Percentiles rank a stretch among this genome's conserved stretches.
Evolutionary conservation across 495 filamentous ascomycete genomes (phyloP).

Genomic region (Penicillium daleae): DNA sequence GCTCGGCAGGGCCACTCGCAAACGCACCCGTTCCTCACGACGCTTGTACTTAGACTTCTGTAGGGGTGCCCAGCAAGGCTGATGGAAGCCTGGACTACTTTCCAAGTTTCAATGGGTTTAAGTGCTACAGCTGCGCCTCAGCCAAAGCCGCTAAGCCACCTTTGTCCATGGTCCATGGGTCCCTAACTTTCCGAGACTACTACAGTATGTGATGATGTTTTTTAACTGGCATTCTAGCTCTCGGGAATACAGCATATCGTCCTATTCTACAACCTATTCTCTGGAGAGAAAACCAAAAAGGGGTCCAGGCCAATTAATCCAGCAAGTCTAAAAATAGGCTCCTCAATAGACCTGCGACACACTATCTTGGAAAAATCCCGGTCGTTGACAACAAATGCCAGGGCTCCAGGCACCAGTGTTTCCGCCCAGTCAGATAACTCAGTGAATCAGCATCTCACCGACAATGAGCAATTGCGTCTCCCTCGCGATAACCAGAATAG

Average conservation of each 20-base stretch:
- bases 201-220: too few relatives aligned
- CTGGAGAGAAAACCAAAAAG: neutral
- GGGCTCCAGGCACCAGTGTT: constrained; percentile 13
- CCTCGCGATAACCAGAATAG: neutral
- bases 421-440: neutral
- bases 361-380: neutral
- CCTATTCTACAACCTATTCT: neutral
- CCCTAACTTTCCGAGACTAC: too few relatives aligned
- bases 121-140: constrained; percentile 18
- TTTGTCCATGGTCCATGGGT: neutral
- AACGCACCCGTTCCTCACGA: neutral
- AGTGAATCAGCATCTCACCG: neutral
- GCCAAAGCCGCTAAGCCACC: constrained; percentile 10
- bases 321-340: neutral
- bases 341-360: neutral
- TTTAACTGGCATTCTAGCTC: neutral
- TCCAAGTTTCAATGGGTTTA: neutral
- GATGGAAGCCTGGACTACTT: too few relatives aligned
- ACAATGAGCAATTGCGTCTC: constrained; percentile 6
- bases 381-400: neutral
- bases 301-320: neutral
- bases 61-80: neutral
- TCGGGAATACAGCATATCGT: neutral
- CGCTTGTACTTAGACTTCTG: too few relatives aligned
- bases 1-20: constrained; percentile 3